Evolutionary conservation across 257 asterid genomes (phyloP), one percentile per base, ranked within the genome.

Genomic region (Fraxinus cuspidata): DNA sequence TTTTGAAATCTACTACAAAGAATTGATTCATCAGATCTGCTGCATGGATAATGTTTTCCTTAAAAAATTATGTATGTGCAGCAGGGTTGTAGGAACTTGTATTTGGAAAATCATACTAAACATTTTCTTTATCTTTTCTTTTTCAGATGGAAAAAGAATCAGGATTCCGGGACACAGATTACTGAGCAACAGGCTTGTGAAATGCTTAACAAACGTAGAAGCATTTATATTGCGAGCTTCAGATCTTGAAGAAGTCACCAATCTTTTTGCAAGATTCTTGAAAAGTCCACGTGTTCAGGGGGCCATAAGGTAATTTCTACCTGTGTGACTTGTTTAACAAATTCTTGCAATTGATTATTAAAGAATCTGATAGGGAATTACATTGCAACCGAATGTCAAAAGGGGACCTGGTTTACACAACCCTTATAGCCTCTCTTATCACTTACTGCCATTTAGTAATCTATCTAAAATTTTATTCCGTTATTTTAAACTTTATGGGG

Each of bases 191-290:
- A 85, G 98, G 81, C 53, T 79, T n/a, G 97, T 90, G 40, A 83
- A 78, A 66, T 95, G 98, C 92, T 58, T 80, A 38, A 84, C 96
- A 51, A 90, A 93, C 40, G 98, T 89, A 25, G 99, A 95, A 84
- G 97, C 95, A 16, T 93, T 93, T 76, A 82, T 92, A 12, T 70
- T 95, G 68, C 89, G 97, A 58, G 88, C 89, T 58, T 89, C 89
- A 12, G 99, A 95, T 84, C 94, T 95, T 37, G 94, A 91, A 86
- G 92, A 95, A 84, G 97, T 95, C 53, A 95, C 94, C 6, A 83
- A 85, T 78, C 88, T 91, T n/a, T 95, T 91, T 10, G 84, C 98
- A 0, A 85, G 97, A 81, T 93, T 90, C 87, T 82, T 91, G 86
- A 83, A 89, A 79, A 90, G 89, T 76, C 86, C 93, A 3, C 96